Base-by-base conservation (phyloP, 768 basidiomycete genomes). In the Austroboletus festivus region DNA sequence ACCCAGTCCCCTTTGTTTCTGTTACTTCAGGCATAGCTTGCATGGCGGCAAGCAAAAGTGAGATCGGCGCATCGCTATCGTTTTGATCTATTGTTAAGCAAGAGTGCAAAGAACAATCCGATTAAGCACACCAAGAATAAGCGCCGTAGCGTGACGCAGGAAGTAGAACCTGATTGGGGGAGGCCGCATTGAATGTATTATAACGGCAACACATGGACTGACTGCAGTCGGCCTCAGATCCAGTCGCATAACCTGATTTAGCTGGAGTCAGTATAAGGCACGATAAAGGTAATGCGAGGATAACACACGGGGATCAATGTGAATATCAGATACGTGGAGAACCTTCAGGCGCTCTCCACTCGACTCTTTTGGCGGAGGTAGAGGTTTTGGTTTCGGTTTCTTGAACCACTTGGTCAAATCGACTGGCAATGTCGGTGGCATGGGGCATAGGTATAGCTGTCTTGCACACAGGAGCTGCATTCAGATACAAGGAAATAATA, bases 171-270 rank as follows among this genome's bases (percentile, higher is more conserved):
- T 54, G 60, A 47, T 82, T 71, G 0, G 78, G 81, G 42, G 74
- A 83, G 8, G 54, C 52, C 0, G 52, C 50, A 56, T 84, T 83
- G 61, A 67, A 65, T 15, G 68, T 68, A 47, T 79, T 77, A 21
- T 65, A 57, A 20, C 86, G 74, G 58, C 86, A 89, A 61, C 86
- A 89, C 22, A 78, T 62, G 24, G 76, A 78, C 23, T 74, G 68
- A n/a, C 79, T 79, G 62, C 86, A 88, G 56, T 86, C 83, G 0
- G 79, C 84, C 64, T 86, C 86, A 9, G 82, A 66, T 19, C 83
- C 81, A 18, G 76, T 86, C 8, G 81, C 72, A 46, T 81, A 87
- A 21, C 86, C 83, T 85, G 34, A 44, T 35, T 20, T 15, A 3
- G 31, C 18, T 9, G 18, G 2, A 22, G 28, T 41, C 1, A 4